Base-by-base conservation (phyloP, 768 basidiomycete species). In the Serendipita sp. region DNA sequence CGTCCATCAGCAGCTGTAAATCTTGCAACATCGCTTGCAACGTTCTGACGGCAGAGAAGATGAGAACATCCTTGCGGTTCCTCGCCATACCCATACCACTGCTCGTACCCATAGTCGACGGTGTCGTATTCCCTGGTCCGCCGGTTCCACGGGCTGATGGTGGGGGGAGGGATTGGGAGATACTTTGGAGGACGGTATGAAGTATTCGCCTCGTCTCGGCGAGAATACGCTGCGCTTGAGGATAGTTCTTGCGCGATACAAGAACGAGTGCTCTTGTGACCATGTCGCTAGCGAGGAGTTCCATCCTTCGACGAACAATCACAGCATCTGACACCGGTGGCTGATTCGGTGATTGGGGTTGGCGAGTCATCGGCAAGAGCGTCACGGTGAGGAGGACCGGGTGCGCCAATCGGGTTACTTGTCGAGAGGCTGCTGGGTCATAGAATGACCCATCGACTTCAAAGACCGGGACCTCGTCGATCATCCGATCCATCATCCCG, bases 391-490 rank as follows among this genome's bases (percentile, higher is more conserved):
- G 83, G n/a, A 99, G 79, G 45, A 94, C 87, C 0, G 96, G 96
- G 73, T 93, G 87, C 0, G 91, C 89, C 4, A 99, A 83, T 10
- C 94, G 83, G 45, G 92, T 86, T 18, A 95, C 84, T 64, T 86
- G 84, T 74, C 92, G 90, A 47, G 79, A 78, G 3, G 87, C 89
- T 0, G 84, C 81, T 1, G 95, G 95, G 73, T 98, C 95, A 72
- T 86, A 91, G 82, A 92, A 98, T 35, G 89, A 86, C 5, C 93
- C 93, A 68, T 97, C 94, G 13, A 97, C 90, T 73, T 98, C 94
- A 60, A 95, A 83, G 8, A 97, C 89, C 1, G 95, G 96, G 8
- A 96, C 89, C 70, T 99, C 96, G 71, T 99, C 96, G 53, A 96
- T 93, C 89, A 97, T 89, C 53, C 87, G 80, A 68, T 93, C 92